Conservation (phyloP, 108 stramenopile species). For the Tribonema minus region DNA sequence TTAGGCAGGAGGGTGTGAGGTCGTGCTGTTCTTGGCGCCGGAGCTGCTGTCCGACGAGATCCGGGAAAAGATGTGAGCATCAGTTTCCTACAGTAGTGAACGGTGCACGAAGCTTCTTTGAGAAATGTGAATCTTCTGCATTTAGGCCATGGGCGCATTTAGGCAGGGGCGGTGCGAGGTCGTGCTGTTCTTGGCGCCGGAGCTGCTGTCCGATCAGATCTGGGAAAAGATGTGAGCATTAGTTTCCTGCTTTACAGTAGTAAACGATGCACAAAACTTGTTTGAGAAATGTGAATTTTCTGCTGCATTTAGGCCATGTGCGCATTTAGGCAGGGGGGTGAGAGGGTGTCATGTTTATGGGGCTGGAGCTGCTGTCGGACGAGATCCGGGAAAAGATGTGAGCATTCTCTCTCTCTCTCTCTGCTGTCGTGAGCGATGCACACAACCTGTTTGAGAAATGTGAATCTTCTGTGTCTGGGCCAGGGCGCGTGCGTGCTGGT, state of each 20-base stretch:
- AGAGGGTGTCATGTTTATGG: conserved; percentile 57
- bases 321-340: conserved; percentile 52
- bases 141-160: no score
- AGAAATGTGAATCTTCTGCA: no score
- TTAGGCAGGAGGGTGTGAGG: conserved; percentile 56
- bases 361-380: conserved; percentile 63
- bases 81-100: conserved; percentile 46
- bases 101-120: no score
- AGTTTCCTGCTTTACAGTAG: conserved; percentile 41
- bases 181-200: conserved; percentile 60
- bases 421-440: no score
- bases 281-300: no score
- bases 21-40: conserved; percentile 58
- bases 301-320: no score
- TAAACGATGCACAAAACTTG: no score
- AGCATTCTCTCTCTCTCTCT: conserved; percentile 59
- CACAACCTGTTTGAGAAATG: no score
- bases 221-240: conserved; percentile 67
- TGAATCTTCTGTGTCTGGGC: no score
- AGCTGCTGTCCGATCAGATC: conserved; percentile 64
- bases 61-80: conserved; percentile 66
- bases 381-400: conserved; percentile 68
- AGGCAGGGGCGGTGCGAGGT: conserved; percentile 52
- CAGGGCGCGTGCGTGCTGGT: no score
- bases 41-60: conserved; percentile 66